Evolutionary conservation across 2,329 filamentous ascomycete genomes (phyloP).

Genomic region (Clonostachys byssicola): DNA sequence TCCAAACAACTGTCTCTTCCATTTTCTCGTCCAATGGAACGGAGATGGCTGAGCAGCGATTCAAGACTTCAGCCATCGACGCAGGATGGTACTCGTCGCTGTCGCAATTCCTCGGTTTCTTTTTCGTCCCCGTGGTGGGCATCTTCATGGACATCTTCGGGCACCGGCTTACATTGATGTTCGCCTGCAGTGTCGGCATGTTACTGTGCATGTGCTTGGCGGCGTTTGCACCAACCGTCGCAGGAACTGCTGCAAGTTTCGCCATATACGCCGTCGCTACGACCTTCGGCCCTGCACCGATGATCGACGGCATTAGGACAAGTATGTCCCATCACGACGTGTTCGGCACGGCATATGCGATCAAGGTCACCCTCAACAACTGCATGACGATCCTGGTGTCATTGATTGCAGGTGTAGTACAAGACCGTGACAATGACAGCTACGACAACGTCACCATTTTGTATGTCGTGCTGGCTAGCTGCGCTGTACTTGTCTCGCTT

Average conservation of each 20-base stretch:
- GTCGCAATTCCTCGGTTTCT: constrained; percentile 44
- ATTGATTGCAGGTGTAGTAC: constrained; percentile 43
- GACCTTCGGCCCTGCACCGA: constrained; percentile 40
- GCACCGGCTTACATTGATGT: constrained; percentile 34
- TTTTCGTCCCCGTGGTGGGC: constrained; percentile 45
- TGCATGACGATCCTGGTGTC: constrained; percentile 47
- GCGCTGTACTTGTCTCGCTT: constrained; percentile 31
- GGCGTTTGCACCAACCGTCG: constrained; percentile 34
- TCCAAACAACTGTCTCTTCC: constrained; percentile 44
- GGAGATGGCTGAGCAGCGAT: constrained; percentile 49
- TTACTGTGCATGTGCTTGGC: constrained; percentile 42
- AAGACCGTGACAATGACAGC: constrained; percentile 43
- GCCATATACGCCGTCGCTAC: constrained; percentile 44
- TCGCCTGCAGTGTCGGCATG: constrained; percentile 39
- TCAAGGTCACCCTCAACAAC: constrained; percentile 51
- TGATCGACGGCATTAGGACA: constrained; percentile 49
- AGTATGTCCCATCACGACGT: constrained; percentile 45
- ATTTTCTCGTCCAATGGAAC: constrained; percentile 51
- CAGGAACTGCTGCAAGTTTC: constrained; percentile 47
- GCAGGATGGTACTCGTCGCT: constrained; percentile 49
- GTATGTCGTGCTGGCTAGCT: constrained; percentile 39
- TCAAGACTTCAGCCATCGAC: constrained; percentile 38
- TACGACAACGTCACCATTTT: constrained; percentile 43
- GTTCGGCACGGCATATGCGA: constrained; percentile 45
- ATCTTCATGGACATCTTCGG: constrained; percentile 46